Percentiles rank a stretch among this genome's conserved stretches.
Conservation (phyloP, 2,329 filamentous ascomycete genomes). For the Colletotrichum navitas region DNA sequence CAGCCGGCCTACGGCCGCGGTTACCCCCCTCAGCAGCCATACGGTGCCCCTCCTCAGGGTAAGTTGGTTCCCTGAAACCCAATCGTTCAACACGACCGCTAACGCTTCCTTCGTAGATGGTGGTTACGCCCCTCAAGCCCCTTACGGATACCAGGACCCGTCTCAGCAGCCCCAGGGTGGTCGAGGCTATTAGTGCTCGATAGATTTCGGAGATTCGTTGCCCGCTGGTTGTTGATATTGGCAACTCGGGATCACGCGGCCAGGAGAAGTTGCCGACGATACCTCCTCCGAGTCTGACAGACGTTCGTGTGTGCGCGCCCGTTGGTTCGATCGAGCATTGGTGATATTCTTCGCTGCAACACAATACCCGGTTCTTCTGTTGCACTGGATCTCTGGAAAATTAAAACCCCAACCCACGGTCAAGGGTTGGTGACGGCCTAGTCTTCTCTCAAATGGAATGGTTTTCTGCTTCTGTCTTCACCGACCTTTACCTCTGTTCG, state of each 20-base stretch:
- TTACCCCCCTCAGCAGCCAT: conserved; percentile 54
- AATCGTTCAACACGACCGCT: background rate
- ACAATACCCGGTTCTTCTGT: conserved; percentile 44
- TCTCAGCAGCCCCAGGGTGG: conserved; percentile 53
- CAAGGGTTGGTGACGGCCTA: conserved; percentile 41
- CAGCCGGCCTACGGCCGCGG: conserved; percentile 60
- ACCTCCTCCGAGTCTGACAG: conserved; percentile 42
- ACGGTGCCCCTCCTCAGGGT: conserved; percentile 53
- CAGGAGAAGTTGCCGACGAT: conserved; percentile 40
- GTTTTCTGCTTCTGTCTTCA: conserved; percentile 40
- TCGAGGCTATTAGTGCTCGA: conserved; percentile 56
- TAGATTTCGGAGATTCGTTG: conserved; percentile 43
- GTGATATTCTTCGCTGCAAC: conserved; percentile 44
- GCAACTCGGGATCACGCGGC: conserved; percentile 35
- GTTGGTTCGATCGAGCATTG: conserved; percentile 45
- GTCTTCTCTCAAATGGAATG: conserved; percentile 40
- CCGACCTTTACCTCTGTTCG: conserved; percentile 35
- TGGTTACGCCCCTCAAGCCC: conserved; percentile 34
- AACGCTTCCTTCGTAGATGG: conserved; percentile 16
- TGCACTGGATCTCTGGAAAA: conserved; percentile 44
- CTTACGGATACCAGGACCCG: conserved; percentile 63
- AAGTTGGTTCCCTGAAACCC: conserved; percentile 48
- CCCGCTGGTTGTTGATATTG: conserved; percentile 37
- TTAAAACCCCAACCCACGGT: conserved; percentile 40
- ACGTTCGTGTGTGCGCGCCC: conserved; percentile 43